Base-by-base conservation (phyloP, 1,284 basidiomycete genomes). In the Tilletia caries region DNA sequence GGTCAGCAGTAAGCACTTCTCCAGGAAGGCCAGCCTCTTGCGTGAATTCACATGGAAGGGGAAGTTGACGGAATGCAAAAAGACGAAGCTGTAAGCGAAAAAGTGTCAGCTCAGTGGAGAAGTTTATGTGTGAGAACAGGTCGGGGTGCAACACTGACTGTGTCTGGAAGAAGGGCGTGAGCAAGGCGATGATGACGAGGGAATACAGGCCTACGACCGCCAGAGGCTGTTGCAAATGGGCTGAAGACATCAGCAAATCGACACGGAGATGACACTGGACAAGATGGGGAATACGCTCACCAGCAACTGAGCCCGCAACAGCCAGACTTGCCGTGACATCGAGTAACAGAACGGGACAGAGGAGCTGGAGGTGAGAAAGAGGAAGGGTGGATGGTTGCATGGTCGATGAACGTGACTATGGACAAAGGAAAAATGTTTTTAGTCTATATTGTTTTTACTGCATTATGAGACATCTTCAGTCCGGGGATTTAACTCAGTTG, bases 21-120 rank as follows among this genome's bases (percentile, higher is more conserved):
- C n/a, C n/a, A n/a, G n/a, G 48, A 58, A 25, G n/a, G 5, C 27
- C 52, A 58, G 12, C 25, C 23, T 27, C n/a, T n/a, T n/a, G 48
- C 48, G 10, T 58, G 70, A 74, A 3, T 70, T 46, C 6, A 74
- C 69, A 44, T 67, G 70, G 70, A 78, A 72, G 5, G 76, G 76
- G 27, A 73, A 78, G 1, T 68, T 69, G 58, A 78, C 66, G 1
- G 71, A 29, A 67, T 78, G 76, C 12, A 76, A 69, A 43, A 76
- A 78, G 67, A 78, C 71, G 34, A 76, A 75, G 52, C 67, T 68
- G 67, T 29, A 29, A 71, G 70, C 18, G 74, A 71, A 41, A 50
- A n/a, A 29, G 72, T 3, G 67, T 70, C n/a, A 74, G 52, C 25
- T 67, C 33, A 74, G 71, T 0, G 67, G 18, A 25, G 52, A 25